Evolutionary conservation across 2,329 filamentous ascomycete species (phyloP).

Genomic region (Trichophyton rubrum): DNA sequence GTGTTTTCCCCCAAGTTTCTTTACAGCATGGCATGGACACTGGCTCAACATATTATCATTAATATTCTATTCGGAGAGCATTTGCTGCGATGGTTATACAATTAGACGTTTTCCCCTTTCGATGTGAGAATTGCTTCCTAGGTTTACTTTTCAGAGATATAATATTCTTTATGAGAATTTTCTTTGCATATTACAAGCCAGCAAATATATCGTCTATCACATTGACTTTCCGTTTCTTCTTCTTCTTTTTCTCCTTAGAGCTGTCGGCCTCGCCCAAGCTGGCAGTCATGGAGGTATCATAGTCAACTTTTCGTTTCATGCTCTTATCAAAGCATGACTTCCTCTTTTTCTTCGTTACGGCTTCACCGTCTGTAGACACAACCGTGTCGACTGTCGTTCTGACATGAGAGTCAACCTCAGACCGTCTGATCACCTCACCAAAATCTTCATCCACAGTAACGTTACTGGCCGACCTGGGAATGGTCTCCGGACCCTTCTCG

Average conservation of each 20-base stretch:
- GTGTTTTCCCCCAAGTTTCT: constrained; percentile 96
- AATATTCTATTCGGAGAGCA: constrained; percentile 53
- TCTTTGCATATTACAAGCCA: constrained; percentile 3
- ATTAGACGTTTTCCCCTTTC: constrained; percentile 1
- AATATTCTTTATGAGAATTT: neutral
- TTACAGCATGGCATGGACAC: constrained; percentile 78
- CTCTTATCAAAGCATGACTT: neutral
- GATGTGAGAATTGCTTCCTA: neutral
- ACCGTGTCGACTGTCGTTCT: neutral
- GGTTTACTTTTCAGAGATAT: neutral
- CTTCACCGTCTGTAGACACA: neutral
- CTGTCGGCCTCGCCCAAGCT: neutral
- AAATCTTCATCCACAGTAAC: constrained; percentile 8
- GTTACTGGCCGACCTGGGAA: neutral
- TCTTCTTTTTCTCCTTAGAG: constrained; percentile 18
- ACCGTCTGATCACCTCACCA: constrained; percentile 7
- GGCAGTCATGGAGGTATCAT: neutral
- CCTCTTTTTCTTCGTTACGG: neutral
- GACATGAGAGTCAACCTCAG: neutral
- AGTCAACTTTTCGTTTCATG: constrained; percentile 1
- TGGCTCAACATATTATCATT: constrained; percentile 65
- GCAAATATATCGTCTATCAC: constrained; percentile 61
- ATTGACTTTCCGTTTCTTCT: constrained; percentile 46
- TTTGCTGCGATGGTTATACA: constrained; percentile 37
- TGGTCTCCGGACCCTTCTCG: neutral